Evolutionary conservation across 1,284 basidiomycete genomes (phyloP), one percentile per base, ranked within the genome.

Genomic region (Ceratobasidium sp.): DNA sequence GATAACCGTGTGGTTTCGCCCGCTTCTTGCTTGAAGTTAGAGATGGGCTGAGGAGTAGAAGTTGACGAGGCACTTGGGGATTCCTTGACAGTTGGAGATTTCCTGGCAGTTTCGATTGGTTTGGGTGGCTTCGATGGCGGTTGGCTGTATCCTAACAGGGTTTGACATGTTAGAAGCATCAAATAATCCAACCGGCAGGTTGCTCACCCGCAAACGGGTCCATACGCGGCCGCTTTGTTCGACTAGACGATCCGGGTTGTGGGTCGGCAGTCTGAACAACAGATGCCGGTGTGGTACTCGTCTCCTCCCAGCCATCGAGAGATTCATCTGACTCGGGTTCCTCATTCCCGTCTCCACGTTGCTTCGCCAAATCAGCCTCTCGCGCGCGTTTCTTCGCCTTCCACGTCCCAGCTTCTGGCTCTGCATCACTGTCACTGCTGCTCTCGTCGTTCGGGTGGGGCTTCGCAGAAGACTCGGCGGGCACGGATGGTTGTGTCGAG

Each of bases 161-260:
- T 20, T 38, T n/a, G 16, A 44, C 10, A 44, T 5, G 44, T 64
- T 4, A 64, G 20, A n/a, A 10, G 38, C 41, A 27, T 46, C 14
- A 55, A 59, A 20, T 33, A 7, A 33, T 18, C 10, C 1, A n/a
- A 23, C 46, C 2, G 27, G 30, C 18, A 46, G 27, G n/a, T 8
- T 20, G 46, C 54, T 48, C 82, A 90, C 93, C 91, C 79, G 89
- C 87, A 81, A 93, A 93, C 8, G 90, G 89, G 83, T 93, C 92
- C 57, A 91, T 83, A 83, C 78, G 83, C 82, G 27, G 33, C 41
- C 79, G 69, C n/a, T 78, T 78, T 1, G 48, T 55, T 84, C 83
- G 80, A 86, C 84, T 50, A 57, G 55, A 20, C 78, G 18, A 79
- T 33, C 27, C 79, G 66, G 55, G 78, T 71, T 41, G 50, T 48